Evolutionary conservation across 106 monocot species (phyloP), one percentile per base, ranked within the genome.

Genomic region (Dendrobium officinale): DNA sequence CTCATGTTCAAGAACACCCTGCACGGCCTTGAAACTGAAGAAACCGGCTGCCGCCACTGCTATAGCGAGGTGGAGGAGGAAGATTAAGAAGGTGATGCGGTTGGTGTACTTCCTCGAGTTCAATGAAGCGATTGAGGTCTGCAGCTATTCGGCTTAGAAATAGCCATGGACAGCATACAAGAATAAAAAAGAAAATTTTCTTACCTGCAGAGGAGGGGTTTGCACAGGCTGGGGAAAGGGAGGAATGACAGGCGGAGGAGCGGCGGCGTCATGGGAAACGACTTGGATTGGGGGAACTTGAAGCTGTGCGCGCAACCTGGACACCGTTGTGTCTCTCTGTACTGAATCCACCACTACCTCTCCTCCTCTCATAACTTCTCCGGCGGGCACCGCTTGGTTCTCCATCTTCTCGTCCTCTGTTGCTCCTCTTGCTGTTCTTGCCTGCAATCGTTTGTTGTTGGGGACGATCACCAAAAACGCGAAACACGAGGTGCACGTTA

Each of bases 71-170:
- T 98, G 95, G 81, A 93, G 55, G 26, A 93, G 80, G 87, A 98
- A 98, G 26, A 98, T 68, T 55, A 81, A 48, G 56, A 98, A 84
- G 33, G 88, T 85, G 59, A 98, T 86, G 27, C 89, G 81, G 84
- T 98, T 98, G 48, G 95, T 98, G 87, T 92, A 88, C 18, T 40
- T 66, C 64, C 85, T 82, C 9, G 98, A 95, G 87, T 98, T 98
- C 33, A 98, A 83, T 2, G 94, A 78, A 4, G 82, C 74, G 26
- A 84, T 22, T 18, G 82, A 27, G 0, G 49, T 80, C 81, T 84
- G 51, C 51, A 51, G 13, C 51, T 51, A 51, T 13, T 51, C 51
- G 51, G 51, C 51, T 51, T 51, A 51, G 51, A 51, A 51, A 51
- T 13, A 16, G 13, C 13, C 51, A 10, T 13, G 13, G 13, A 2